Base-by-base conservation (phyloP, 257 asterid genomes). In the Cruciata laevipes region DNA sequence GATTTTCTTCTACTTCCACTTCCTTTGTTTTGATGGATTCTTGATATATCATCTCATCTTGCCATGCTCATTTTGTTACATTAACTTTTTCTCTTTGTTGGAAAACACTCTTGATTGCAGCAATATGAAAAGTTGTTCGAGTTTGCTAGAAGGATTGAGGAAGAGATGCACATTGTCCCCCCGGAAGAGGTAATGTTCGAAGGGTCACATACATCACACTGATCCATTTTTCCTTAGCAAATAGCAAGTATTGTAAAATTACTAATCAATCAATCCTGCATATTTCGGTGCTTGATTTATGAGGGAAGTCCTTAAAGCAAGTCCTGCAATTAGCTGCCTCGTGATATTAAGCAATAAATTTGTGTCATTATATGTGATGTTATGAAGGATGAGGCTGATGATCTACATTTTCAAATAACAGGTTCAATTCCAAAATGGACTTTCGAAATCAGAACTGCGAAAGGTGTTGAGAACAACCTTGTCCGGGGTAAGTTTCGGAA, bases 101-200 rank as follows among this genome's bases (percentile, higher is more conserved):
- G 24, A 66, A 40, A 66, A 40, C 31, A 1, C 7, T 31, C 30
- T 56, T 60, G 49, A 64, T 69, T 69, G 84, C 95, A 94, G 99
- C 97, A 90, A 88, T 94, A 90, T 74, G 99, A 94, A 74, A 75
- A 89, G 42, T 85, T 94, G 58, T 90, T 94, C 85, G 94, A 85
- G 72, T 88, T 94, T 82, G 97, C 96, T 73, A 87, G 95, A 65
- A 90, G 79, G 80, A 87, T 94, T 69, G 97, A 90, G 93, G 99
- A 94, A 73, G 73, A 85, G 49, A 78, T 85, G 76, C 70, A 63
- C 84, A 81, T 89, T 18, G 79, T 76, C 56, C 62, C 85, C 2
- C 88, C 96, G 51, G 99, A 94, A 82, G 99, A 94, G 99, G 99
- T 90, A 55, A 75, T 27, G 88, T 80, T 67, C 49, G 38, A 33